A percentile compares a stretch with the other conserved stretches of the same genome.
Evolutionary conservation across 352 stramenopile genomes (phyloP).

Genomic region (Globisporangium iwayamae): DNA sequence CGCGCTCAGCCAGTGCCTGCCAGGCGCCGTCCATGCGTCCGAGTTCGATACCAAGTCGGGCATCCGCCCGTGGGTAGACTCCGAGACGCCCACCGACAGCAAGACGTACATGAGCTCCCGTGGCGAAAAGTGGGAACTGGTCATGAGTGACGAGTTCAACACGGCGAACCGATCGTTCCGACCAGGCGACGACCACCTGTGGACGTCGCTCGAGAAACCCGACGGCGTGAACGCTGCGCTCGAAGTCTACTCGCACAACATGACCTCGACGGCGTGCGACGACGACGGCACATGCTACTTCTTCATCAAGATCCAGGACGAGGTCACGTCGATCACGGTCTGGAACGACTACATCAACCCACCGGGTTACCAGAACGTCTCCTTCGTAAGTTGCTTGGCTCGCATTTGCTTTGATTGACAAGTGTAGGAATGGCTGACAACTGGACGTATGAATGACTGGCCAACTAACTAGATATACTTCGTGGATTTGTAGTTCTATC

Average conservation of each 20-base stretch:
- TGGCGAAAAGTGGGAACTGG: slow-evolving; percentile 47
- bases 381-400: slow-evolving; percentile 39
- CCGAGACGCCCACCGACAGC: slow-evolving; percentile 40
- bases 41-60: slow-evolving; percentile 27
- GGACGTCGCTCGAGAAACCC: slow-evolving; percentile 54
- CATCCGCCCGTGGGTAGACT: slow-evolving; percentile 53
- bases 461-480: too few species aligned
- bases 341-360: slow-evolving; percentile 62
- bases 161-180: slow-evolving; percentile 45
- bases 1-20: neutral
- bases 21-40: neutral
- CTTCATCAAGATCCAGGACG: slow-evolving; percentile 42
- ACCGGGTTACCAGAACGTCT: slow-evolving; percentile 38
- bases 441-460: neutral
- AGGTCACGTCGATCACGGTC: slow-evolving; percentile 31
- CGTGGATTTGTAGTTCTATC: neutral
- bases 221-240: slow-evolving; percentile 18
- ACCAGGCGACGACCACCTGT: slow-evolving; percentile 48
- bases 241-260: slow-evolving; percentile 55
- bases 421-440: too few species aligned
- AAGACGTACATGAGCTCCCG: slow-evolving; percentile 46
- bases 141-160: slow-evolving; percentile 73
- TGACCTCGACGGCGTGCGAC: slow-evolving; percentile 46
- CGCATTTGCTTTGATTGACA: too few species aligned
- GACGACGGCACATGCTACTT: slow-evolving; percentile 39